These are phyloP conservation scores for Macaranga tanarius DNA, from an alignment of 441 rosid genomes.

Conservation along the genomic window DNA sequence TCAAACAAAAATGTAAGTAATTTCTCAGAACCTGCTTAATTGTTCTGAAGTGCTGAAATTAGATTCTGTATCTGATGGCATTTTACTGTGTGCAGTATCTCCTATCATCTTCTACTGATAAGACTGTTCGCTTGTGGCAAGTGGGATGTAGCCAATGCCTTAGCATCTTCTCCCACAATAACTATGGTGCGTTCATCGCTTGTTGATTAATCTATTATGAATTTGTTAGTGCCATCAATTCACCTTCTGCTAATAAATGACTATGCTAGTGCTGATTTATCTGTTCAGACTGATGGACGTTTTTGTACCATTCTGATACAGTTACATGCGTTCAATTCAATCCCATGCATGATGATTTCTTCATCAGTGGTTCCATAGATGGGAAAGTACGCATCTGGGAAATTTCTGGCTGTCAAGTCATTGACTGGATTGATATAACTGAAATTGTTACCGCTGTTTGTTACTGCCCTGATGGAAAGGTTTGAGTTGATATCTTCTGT, in stretches of 20 bases:
- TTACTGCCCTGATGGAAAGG: constrained; percentile 89
- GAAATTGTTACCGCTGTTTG: constrained; percentile 88
- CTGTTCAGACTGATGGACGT: neutral
- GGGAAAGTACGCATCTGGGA: constrained; percentile 96
- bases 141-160: constrained; percentile 50
- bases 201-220: neutral
- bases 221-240: neutral
- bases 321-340: constrained; percentile 88
- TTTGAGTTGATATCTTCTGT: constrained; percentile 28
- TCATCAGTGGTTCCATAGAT: constrained; percentile 92
- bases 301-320: neutral
- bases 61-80: constrained; percentile 12
- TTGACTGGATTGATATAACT: constrained; percentile 70
- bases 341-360: constrained; percentile 74
- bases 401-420: constrained; percentile 60
- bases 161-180: constrained; percentile 50
- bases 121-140: constrained; percentile 66
- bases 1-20: constrained; percentile 58
- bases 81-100: constrained; percentile 33
- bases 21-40: constrained; percentile 11
- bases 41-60: constrained; percentile 2
- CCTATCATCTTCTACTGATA: constrained; percentile 56
- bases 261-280: neutral
- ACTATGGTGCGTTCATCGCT: constrained; percentile 40
- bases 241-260: neutral